Base-by-base conservation (phyloP, 306 rosid genomes). In the Amphicarpaea edgeworthii region DNA sequence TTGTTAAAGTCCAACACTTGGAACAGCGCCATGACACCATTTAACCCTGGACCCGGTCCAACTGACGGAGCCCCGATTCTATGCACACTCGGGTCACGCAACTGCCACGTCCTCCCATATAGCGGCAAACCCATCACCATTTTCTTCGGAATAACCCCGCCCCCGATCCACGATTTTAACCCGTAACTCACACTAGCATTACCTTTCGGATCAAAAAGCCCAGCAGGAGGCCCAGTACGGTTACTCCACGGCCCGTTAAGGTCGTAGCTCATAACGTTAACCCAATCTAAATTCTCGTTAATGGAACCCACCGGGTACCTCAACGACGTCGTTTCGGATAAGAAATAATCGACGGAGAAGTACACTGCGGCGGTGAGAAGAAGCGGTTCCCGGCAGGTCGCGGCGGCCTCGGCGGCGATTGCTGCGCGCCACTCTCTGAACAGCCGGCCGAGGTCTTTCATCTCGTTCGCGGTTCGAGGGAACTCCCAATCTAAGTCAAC, bases 401-500 rank as follows among this genome's bases (percentile, higher is more conserved):
- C 1, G 0, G 23, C 7, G 19, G 88, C 57, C 47, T 89, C 96
- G 7, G 47, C 16, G 0, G 68, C 1, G 1, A 90, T 70, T 0
- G 83, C 83, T 0, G 12, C 12, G 12, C 89, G 85, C 88, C 86
- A 87, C 4, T 85, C 88, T 0, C 12, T 19, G 0, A 89, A 49
- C 9, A 93, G 75, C 0, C 26, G 79, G 16, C 77, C 89, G 19
- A 87, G 72, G 73, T 79, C 4, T 26, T 50, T 46, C 91, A 86
- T 87, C 41, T 90, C 86, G 12, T 51, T 38, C 4, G 81, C 11
- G 82, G 7, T 83, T 77, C 9, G 46, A 7, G 98, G 98, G 20
- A 46, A 93, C 14, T 93, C 96, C 98, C 98, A 90, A 19, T 90
- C 95, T 0, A 90, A 82, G 67, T 90, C 95, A 23, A 93, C 9